Evolutionary conservation across 805 yeast species (phyloP).

Genomic region (Candida hungchunana): DNA sequence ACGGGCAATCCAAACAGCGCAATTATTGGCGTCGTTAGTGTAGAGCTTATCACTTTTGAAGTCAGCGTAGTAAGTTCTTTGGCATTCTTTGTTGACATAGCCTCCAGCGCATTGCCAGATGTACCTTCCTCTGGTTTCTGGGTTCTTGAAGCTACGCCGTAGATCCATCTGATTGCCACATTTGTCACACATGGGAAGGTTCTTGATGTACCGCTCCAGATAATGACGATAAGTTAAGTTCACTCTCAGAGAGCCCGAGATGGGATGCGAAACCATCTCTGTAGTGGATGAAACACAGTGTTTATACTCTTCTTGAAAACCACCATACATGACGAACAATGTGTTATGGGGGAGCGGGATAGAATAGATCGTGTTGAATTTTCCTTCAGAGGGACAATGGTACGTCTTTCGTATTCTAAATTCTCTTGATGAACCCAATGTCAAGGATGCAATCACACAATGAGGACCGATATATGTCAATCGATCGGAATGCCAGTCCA

Average conservation of each 20-base stretch:
- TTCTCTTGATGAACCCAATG: slow-evolving; percentile 66
- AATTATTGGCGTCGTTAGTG: slow-evolving; percentile 30
- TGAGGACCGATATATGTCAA: slow-evolving; percentile 70
- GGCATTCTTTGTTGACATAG: slow-evolving; percentile 42
- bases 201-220: slow-evolving; percentile 32
- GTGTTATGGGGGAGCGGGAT: slow-evolving; percentile 70
- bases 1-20: slow-evolving; percentile 44
- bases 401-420: slow-evolving; percentile 52
- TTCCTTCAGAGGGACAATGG: slow-evolving; percentile 21
- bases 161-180: slow-evolving; percentile 44
- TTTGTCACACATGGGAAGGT: slow-evolving; percentile 40
- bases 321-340: slow-evolving; percentile 68
- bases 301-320: slow-evolving; percentile 71
- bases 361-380: slow-evolving; percentile 35
- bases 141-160: slow-evolving; percentile 48
- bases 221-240: slow-evolving; percentile 65
- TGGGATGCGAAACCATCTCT: slow-evolving; percentile 41
- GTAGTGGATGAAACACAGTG: slow-evolving; percentile 54
- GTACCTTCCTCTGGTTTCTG: slow-evolving; percentile 48
- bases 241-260: slow-evolving; percentile 48
- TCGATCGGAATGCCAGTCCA: slow-evolving; percentile 78
- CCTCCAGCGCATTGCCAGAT: slow-evolving; percentile 60
- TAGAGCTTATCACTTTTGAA: slow-evolving; percentile 33
- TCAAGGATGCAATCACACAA: slow-evolving; percentile 60
- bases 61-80: slow-evolving; percentile 47